Evolutionary conservation across 2,329 filamentous ascomycete species (phyloP).

Genomic region (Mycocentrospora acerina): DNA sequence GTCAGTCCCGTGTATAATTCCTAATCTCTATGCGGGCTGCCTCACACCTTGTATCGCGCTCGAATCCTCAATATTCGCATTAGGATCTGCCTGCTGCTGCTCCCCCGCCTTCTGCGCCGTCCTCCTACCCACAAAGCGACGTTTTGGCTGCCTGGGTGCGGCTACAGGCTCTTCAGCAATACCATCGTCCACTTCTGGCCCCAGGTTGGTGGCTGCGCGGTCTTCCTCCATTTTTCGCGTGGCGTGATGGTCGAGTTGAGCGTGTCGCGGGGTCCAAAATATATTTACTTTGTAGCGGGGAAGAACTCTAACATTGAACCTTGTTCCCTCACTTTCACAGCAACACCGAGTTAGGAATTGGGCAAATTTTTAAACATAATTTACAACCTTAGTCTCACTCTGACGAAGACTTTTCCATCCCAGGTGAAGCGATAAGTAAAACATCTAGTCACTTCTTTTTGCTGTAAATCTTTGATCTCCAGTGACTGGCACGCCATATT

Average conservation of each 20-base stretch:
- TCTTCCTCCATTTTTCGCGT: slow-evolving; percentile 70
- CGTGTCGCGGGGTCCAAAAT: slow-evolving; percentile 15
- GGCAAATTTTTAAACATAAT: too few species aligned
- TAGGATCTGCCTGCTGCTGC: slow-evolving; percentile 39
- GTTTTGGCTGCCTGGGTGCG: slow-evolving; percentile 72
- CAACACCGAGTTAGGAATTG: too few species aligned
- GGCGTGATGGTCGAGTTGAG: slow-evolving; percentile 6
- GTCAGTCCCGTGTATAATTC: slow-evolving; percentile 6
- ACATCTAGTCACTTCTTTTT: too few species aligned
- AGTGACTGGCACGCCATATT: too few species aligned
- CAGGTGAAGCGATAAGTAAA: too few species aligned
- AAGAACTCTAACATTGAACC: too few species aligned
- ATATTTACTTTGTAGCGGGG: too few species aligned
- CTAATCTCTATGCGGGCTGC: slow-evolving; percentile 6
- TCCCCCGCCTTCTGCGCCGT: slow-evolving; percentile 64
- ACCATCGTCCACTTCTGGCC: slow-evolving; percentile 67
- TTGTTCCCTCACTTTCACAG: too few species aligned
- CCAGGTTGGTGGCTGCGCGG: slow-evolving; percentile 68
- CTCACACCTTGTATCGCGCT: slow-evolving; percentile 68
- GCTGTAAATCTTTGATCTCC: too few species aligned
- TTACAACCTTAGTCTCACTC: too few species aligned
- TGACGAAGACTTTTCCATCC: too few species aligned
- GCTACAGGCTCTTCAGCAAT: slow-evolving; percentile 53
- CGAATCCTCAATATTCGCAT: slow-evolving; percentile 59
- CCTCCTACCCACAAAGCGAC: slow-evolving; percentile 84